Evolutionary conservation across 441 rosid genomes (phyloP).

Genomic region (Breynia disticha): DNA sequence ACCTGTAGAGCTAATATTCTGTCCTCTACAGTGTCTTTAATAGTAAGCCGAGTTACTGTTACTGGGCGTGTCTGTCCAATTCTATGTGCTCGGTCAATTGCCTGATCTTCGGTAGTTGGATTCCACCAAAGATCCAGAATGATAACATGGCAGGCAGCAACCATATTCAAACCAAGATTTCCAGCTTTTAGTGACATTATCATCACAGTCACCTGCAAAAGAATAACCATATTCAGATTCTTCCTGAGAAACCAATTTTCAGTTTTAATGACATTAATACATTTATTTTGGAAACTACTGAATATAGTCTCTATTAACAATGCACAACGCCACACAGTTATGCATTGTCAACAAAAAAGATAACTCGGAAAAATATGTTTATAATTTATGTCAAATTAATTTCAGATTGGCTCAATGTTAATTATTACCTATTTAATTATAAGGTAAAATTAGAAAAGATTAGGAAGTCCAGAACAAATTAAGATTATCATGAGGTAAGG

Average conservation of each 20-base stretch:
- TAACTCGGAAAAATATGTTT: neutral
- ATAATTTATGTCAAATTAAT: neutral
- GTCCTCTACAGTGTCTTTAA: conserved; percentile 80
- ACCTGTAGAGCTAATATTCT: conserved; percentile 78
- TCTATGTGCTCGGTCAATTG: conserved; percentile 92
- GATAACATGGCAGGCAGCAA: conserved; percentile 89
- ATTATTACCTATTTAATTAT: no score
- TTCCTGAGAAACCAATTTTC: neutral
- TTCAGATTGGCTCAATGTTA: no score
- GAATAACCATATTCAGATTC: neutral
- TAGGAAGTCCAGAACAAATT: neutral
- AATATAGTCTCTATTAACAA: neutral
- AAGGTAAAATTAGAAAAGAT: conserved; percentile 2
- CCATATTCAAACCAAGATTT: conserved; percentile 92
- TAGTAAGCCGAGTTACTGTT: conserved; percentile 75
- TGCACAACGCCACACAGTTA: neutral
- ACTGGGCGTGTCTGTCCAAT: conserved; percentile 95
- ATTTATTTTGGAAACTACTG: neutral
- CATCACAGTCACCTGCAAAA: conserved; percentile 70
- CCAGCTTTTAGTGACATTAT: conserved; percentile 93
- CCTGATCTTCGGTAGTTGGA: conserved; percentile 97
- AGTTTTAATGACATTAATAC: neutral
- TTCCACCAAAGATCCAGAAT: conserved; percentile 98
- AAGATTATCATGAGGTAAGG: conserved; percentile 1
- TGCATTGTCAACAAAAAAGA: conserved; percentile 3